Evolutionary conservation across 2,329 filamentous ascomycete genomes (phyloP).

Genomic region (Colletotrichum sidae): DNA sequence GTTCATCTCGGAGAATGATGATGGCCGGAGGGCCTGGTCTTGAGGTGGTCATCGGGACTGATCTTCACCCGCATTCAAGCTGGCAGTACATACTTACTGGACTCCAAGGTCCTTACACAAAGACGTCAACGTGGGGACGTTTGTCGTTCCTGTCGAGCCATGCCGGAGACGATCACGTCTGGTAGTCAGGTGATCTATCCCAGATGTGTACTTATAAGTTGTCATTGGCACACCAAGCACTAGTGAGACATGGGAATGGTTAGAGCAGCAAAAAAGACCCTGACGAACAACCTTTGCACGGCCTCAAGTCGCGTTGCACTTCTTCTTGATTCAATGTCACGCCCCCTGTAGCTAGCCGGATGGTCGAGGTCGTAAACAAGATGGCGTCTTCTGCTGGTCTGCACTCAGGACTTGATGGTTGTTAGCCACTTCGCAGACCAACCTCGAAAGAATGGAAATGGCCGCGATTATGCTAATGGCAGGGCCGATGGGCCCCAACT

Average conservation of each 20-base stretch:
- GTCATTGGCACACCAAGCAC: too few relatives aligned
- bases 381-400: not conserved
- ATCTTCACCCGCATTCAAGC: conserved; percentile 24
- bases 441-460: not conserved
- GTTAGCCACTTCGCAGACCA: conserved; percentile 3
- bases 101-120: conserved; percentile 2
- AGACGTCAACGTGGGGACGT: conserved; percentile 31
- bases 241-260: too few relatives aligned
- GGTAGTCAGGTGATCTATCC: conserved; percentile 2
- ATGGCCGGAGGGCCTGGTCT: not conserved
- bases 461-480: conserved; percentile 13
- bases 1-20: conserved; percentile 19
- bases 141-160: conserved; percentile 26
- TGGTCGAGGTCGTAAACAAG: not conserved
- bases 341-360: too few relatives aligned
- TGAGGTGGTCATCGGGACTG: conserved; percentile 14
- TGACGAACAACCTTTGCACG: too few relatives aligned
- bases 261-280: too few relatives aligned
- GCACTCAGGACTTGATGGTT: conserved; percentile 12
- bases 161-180: conserved; percentile 9
- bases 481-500: conserved; percentile 1
- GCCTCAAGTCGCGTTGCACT: too few relatives aligned
- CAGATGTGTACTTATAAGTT: too few relatives aligned
- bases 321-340: too few relatives aligned
- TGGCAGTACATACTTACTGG: not conserved